Percentiles rank a stretch among this genome's conserved stretches.
phyloP scores from a whole-genome alignment of 2,329 filamentous ascomycete species.

The Diaporthe batatas region DNA sequence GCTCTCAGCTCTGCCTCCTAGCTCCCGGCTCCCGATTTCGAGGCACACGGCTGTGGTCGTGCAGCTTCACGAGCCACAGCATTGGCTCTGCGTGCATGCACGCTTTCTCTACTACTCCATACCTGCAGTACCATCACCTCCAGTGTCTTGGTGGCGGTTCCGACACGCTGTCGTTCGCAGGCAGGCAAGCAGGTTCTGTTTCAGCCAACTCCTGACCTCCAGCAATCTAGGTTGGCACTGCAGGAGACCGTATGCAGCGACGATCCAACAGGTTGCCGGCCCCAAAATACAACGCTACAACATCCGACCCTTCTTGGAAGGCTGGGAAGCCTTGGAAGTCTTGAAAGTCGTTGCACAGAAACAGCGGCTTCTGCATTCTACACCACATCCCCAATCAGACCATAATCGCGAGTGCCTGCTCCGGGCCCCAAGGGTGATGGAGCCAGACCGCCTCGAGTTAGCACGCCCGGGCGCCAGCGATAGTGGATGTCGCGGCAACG shows the following conservation, averaged over 20 bases:
- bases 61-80: slow-evolving; percentile 15
- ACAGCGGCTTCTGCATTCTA: no score
- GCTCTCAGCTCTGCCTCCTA: slow-evolving; percentile 9
- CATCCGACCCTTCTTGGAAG: no score
- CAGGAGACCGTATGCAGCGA: slow-evolving; percentile 12
- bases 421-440: neutral
- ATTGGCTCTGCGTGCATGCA: slow-evolving; percentile 19
- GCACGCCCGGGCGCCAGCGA: slow-evolving; percentile 14
- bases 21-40: neutral
- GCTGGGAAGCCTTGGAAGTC: slow-evolving; percentile 8
- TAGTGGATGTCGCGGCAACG: slow-evolving; percentile 26
- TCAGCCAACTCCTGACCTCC: slow-evolving; percentile 25
- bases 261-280: slow-evolving; percentile 30
- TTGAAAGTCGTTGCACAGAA: slow-evolving; percentile 8
- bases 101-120: neutral
- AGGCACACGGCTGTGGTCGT: slow-evolving; percentile 7
- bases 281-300: slow-evolving; percentile 2
- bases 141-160: neutral
- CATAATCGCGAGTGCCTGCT: no score
- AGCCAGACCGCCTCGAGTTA: slow-evolving; percentile 25
- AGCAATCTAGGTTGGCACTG: slow-evolving; percentile 24
- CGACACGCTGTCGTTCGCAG: neutral
- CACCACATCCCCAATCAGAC: no score
- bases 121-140: neutral
- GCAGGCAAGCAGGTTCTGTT: neutral